These are phyloP conservation scores for Agarophyton chilense DNA, from an alignment of 23 red algal genomes.

Conservation along the genomic window DNA sequence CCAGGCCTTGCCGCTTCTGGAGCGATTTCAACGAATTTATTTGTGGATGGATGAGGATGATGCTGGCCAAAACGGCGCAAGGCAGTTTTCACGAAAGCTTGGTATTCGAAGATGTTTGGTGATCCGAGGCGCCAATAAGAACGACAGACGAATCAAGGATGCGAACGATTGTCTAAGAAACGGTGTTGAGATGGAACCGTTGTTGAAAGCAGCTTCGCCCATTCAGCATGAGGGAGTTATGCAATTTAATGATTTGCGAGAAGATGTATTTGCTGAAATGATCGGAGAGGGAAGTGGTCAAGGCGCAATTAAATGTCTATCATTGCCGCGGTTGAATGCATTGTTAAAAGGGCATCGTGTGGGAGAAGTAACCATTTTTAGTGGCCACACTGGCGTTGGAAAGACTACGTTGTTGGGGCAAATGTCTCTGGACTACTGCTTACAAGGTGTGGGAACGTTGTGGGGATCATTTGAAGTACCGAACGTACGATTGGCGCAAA, in stretches of 20 bases:
- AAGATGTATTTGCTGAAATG: conserved; percentile 72
- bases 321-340: conserved; percentile 72
- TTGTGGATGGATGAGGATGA: conserved; percentile 98
- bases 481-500: conserved; percentile 64
- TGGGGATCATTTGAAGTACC: conserved; percentile 92
- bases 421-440: conserved; percentile 85
- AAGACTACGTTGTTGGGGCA: conserved; percentile 94
- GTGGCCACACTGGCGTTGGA: conserved; percentile 91
- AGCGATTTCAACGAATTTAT: conserved; percentile 73
- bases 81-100: conserved; percentile 83
- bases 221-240: conserved; percentile 82
- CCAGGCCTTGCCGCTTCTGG: conserved; percentile 62
- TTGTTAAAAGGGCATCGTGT: conserved; percentile 81
- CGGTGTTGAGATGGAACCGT: conserved; percentile 64
- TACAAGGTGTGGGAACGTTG: conserved; percentile 86
- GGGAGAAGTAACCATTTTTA: conserved; percentile 82
- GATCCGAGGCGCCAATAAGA: conserved; percentile 36
- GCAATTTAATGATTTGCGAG: conserved; percentile 73
- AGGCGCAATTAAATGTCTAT: conserved; percentile 60
- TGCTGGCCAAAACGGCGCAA: conserved; percentile 73
- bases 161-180: conserved; percentile 83
- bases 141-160: conserved; percentile 51
- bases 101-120: conserved; percentile 74
- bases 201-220: conserved; percentile 31
- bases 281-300: conserved; percentile 26